Evolutionary conservation across 495 filamentous ascomycete species (phyloP), one percentile per base, ranked within the genome.

Genomic region (Penicillium goetzii): DNA sequence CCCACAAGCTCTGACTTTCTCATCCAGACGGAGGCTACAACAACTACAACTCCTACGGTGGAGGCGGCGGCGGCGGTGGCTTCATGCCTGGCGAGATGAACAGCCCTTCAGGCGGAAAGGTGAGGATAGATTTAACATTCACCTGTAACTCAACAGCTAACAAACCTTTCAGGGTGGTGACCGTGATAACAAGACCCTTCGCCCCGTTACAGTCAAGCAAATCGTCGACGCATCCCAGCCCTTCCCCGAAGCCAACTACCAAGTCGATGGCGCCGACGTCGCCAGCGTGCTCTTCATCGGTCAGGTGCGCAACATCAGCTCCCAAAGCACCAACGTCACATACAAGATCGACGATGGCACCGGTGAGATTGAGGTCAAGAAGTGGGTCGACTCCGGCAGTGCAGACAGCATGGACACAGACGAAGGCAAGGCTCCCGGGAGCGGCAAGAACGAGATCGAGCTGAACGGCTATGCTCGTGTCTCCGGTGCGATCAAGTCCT

Each of bases 331-430:
- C 59, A 96, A 97, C 80, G 83, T 90, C 62, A 96, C 90, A 34
- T 97, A 96, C 85, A 89, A 87, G 67, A 78, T 98, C 66, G 96
- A 98, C 78, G 95, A 99, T 78, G 95, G 96, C 75, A 98, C 95
- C 0, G 95, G 92, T 61, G 82, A 86, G 30, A 87, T 97, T 59
- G 95, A 99, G 81, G 93, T 92, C 43, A 97, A 97, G 81, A 86
- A 91, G 75, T 98, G 92, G 92, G 79, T 93, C 23, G 92, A 97
- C 78, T 73, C 82, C 8, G 79, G 81, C 59, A 74, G 74, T 8
- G 75, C 72, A 12, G 82, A 85, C 30, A 78, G 74, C 33, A 83
- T 84, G 76, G 82, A 85, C 54, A 80, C 70, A 32, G 72, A 79
- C 52, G 74, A 74, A 19, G 70, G 68, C 61, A 78, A 78, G 40